A percentile compares a stretch with the other conserved stretches of the same genome.
These are phyloP conservation scores for Penicillium oxalicum DNA, from an alignment of 2,329 filamentous ascomycete species.

Conservation along the genomic window DNA sequence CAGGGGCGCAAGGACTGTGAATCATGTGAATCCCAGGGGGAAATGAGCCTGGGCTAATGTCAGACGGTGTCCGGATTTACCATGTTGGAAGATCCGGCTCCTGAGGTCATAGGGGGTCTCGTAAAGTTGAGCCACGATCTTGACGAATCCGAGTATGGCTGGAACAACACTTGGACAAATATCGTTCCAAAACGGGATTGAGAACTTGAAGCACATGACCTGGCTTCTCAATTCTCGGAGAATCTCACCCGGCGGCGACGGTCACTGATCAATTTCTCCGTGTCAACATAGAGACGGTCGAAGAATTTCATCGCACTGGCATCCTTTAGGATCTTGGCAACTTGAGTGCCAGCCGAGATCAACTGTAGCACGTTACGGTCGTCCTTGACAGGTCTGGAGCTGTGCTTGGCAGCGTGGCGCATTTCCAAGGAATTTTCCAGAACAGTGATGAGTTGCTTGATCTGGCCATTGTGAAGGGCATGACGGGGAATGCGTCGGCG, in stretches of 20 bases:
- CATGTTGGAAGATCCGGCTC: no score
- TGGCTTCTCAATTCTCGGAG: conserved; percentile 21
- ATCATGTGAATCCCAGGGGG: no score
- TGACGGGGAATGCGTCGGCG: conserved; percentile 79
- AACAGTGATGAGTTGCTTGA: conserved; percentile 84
- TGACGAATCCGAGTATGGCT: no score
- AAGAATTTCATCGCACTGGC: conserved; percentile 76
- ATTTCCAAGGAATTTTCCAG: conserved; percentile 84
- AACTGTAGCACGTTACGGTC: conserved; percentile 83
- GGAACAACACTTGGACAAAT: no score
- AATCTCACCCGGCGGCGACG: conserved; percentile 43
- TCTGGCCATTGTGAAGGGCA: conserved; percentile 81
- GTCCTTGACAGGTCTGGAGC: conserved; percentile 76
- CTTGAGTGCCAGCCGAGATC: conserved; percentile 79
- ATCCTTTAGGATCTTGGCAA: conserved; percentile 81
- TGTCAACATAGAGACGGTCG: conserved; percentile 74
- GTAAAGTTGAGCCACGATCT: no score
- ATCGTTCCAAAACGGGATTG: no score
- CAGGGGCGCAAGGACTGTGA: no score
- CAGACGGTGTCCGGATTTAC: no score
- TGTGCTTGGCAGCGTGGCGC: conserved; percentile 77
- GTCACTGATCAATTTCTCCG: conserved; percentile 71
- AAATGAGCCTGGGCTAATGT: no score
- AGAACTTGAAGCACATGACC: no score
- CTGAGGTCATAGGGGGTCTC: no score